phyloP scores from a whole-genome alignment of 192 early-diverging fungal species.

The Dimargaris verticillata region DNA sequence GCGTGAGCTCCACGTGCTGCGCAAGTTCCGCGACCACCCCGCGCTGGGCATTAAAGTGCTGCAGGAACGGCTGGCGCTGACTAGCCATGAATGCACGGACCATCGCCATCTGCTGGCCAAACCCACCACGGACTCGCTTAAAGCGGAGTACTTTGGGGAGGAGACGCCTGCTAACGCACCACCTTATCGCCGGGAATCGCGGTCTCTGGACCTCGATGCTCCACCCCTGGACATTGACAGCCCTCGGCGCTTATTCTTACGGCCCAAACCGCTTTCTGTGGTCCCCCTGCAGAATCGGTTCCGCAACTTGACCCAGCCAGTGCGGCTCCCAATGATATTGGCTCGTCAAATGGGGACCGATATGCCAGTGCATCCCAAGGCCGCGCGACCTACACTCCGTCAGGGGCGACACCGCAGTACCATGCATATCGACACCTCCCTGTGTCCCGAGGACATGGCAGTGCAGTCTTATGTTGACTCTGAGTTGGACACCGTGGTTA shows the following conservation, averaged over 20 bases:
- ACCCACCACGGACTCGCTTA: neutral
- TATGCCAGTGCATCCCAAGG: neutral
- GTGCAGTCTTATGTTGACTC: neutral
- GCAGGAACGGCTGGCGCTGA: neutral
- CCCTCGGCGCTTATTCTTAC: too few species aligned
- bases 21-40: neutral
- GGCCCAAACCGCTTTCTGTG: too few species aligned
- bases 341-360: too few species aligned
- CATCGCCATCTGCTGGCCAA: neutral
- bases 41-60: neutral
- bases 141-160: neutral
- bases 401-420: neutral
- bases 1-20: neutral
- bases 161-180: neutral
- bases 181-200: too few species aligned
- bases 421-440: neutral
- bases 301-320: too few species aligned
- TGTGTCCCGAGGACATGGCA: neutral
- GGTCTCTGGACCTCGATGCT: too few species aligned
- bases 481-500: neutral
- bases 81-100: neutral
- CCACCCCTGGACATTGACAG: too few species aligned
- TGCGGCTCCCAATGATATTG: too few species aligned
- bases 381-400: neutral
- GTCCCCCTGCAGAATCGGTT: too few species aligned